Base-by-base conservation (phyloP, 129 eudicot species). In the Arctium lappa region DNA sequence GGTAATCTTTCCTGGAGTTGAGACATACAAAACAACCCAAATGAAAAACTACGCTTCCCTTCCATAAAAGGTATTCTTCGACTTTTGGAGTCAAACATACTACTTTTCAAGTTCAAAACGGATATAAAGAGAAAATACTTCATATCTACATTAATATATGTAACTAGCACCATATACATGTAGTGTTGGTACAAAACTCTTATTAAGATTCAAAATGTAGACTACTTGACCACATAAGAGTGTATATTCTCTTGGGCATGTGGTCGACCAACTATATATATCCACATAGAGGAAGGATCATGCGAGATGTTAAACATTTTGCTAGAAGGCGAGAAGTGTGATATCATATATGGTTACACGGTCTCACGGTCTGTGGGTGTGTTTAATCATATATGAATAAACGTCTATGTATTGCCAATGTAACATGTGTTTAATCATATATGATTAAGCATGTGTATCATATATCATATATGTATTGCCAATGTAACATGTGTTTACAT, bases 41-140 rank as follows among this genome's bases (percentile, higher is more conserved):
- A 81, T 72, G 60, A 65, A 12, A 65, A 63, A 27, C 70, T 18
- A 32, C 71, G 16, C 60, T 22, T 72, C 46, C 70, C 38, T 80
- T 11, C 70, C 60, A 11, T 27, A 11, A 10, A 72, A 80, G 84
- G 78, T 72, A 50, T 37, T 34, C 72, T 34, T 50, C 31, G 27
- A 80, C 56, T 34, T 40, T 40, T 80, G 71, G 8, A 37, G 56
- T 80, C 53, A 50, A 80, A 46, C 39, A 36, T 72, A 12, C 38
- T 72, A 37, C 63, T 72, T 48, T 37, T 36, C 31, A 36, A 80
- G n/a, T 22, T 56, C 56, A 72, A 46, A 72, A 34, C 3, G 10
- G 37, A 71, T 79, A 69, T 48, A 72, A 72, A 16, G 10, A 69
- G n/a, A 79, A 79, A 46, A 32, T 32, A 79, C 30, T 42, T 30